These are phyloP conservation scores for Bryopsis sp. DNA, from an alignment of 139 green algal species.

Conservation along the genomic window DNA sequence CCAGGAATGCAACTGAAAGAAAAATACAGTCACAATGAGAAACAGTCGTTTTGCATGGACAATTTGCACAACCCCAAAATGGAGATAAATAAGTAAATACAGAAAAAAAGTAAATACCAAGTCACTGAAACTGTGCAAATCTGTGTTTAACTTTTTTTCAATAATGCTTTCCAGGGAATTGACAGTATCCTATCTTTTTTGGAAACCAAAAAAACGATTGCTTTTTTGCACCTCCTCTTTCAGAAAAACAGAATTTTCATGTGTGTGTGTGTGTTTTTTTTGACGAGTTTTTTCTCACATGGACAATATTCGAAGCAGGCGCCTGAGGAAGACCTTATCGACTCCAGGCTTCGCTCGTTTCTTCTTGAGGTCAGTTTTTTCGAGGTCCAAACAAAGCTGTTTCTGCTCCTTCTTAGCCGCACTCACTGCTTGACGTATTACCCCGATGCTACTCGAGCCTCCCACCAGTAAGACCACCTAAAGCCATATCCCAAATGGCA, in stretches of 20 bases:
- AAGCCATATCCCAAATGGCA: too few relatives aligned
- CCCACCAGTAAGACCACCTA: constrained; percentile 6
- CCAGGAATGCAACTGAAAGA: constrained; percentile 47
- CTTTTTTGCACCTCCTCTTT: too few relatives aligned
- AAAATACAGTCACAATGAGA: not conserved
- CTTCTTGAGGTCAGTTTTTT: constrained; percentile 9
- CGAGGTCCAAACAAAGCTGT: not conserved
- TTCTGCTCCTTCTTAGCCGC: constrained; percentile 11
- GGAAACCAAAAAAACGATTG: too few relatives aligned
- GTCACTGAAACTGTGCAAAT: too few relatives aligned
- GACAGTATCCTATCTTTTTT: too few relatives aligned
- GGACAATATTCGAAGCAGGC: constrained; percentile 38
- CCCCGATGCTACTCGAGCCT: not conserved
- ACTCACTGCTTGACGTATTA: not conserved
- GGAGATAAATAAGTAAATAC: not conserved
- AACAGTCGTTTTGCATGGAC: too few relatives aligned
- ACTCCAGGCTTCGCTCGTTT: constrained; percentile 29
- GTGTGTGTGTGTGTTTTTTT: too few relatives aligned
- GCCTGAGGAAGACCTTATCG: constrained; percentile 40
- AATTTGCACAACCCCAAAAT: too few relatives aligned
- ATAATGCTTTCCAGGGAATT: too few relatives aligned
- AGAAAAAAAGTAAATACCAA: not conserved
- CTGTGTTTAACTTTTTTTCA: too few relatives aligned
- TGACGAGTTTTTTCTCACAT: constrained; percentile 33
- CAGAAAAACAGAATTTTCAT: too few relatives aligned